Base-by-base conservation (phyloP, 495 filamentous ascomycete genomes). In the Xanthoparmelia taractica region DNA sequence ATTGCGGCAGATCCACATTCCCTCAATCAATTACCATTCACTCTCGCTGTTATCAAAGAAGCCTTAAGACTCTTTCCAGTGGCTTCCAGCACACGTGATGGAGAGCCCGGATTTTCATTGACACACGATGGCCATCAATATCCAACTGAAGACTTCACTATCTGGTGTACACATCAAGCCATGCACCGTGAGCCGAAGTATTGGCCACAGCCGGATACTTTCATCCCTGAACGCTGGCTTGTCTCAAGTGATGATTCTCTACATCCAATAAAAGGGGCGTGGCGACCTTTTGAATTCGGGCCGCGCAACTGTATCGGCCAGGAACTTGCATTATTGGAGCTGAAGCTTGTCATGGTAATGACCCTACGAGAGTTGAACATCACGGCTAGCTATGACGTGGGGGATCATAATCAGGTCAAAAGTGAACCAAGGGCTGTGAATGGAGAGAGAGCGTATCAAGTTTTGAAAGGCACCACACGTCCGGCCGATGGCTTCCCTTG, bases 231-330 rank as follows among this genome's bases (percentile, higher is more conserved):
- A 43, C 70, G 76, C 18, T 60, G 40, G 41, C 59, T 60, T 8
- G 59, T 60, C 7, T 12, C 13, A 27, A 18, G 15, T 29, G 59
- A 11, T 2, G 29, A 61, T 48, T 66, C 65, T 4, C 37, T 72
- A 0, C 64, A 59, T 23, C 63, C 72, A 8, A 40, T 50, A 1
- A 72, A 73, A 45, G 75, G 73, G 56, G 70, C 74, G 6, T 81
- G 70, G 70, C 66, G 79, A 23, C 73, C 79, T 2, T 83, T 83
- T 41, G 75, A 79, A 68, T 71, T 73, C 5, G 81, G 81, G 0
- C 79, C 77, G 2, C 69, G 79, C 36, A 74, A 73, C 55, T 82
- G 81, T 52, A 79, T 82, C 34, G 80, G 79, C 0, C 79, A 83
- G 66, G 78, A 79, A 57, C 65, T 83, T 27, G 79, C 73, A 7